phyloP scores from a whole-genome alignment of 1,284 basidiomycete species.

The Ustanciosporium gigantosporum region DNA sequence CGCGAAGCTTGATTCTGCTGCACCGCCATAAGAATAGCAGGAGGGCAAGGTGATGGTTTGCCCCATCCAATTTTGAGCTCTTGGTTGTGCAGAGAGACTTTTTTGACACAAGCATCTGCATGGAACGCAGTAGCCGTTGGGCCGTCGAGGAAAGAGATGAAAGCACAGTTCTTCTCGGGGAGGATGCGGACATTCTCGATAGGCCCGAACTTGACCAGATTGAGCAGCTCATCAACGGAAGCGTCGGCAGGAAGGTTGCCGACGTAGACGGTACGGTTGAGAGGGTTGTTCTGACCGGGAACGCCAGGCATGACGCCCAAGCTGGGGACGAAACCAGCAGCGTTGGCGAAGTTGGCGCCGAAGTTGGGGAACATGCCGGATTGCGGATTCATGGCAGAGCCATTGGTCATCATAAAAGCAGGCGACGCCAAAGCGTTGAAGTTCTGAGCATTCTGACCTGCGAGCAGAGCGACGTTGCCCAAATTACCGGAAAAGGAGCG shows the following conservation, averaged over 20 bases:
- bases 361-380: constrained; percentile 26
- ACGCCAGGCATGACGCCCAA: constrained; percentile 20
- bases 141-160: constrained; percentile 71
- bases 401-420: constrained; percentile 21
- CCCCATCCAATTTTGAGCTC: constrained; percentile 62
- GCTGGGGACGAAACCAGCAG: constrained; percentile 21
- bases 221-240: constrained; percentile 94
- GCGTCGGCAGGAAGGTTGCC: constrained; percentile 95
- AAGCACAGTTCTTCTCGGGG: constrained; percentile 97
- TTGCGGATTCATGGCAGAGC: constrained; percentile 8
- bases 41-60: constrained; percentile 52
- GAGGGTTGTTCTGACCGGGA: constrained; percentile 30
- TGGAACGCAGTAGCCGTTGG: constrained; percentile 57
- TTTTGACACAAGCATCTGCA: constrained; percentile 58
- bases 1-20: constrained; percentile 58
- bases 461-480: constrained; percentile 20
- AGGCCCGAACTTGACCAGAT: constrained; percentile 95
- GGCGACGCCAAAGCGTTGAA: constrained; percentile 19
- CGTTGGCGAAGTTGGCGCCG: constrained; percentile 23
- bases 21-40: constrained; percentile 57
- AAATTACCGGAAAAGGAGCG: constrained; percentile 43
- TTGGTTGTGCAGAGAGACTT: constrained; percentile 54
- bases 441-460: constrained; percentile 6
- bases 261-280: constrained; percentile 85
- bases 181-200: constrained; percentile 92